Percentiles rank a stretch among this genome's conserved stretches.
These are phyloP conservation scores for Skeletonema menzelii DNA, from an alignment of 108 stramenopile species.

Conservation along the genomic window DNA sequence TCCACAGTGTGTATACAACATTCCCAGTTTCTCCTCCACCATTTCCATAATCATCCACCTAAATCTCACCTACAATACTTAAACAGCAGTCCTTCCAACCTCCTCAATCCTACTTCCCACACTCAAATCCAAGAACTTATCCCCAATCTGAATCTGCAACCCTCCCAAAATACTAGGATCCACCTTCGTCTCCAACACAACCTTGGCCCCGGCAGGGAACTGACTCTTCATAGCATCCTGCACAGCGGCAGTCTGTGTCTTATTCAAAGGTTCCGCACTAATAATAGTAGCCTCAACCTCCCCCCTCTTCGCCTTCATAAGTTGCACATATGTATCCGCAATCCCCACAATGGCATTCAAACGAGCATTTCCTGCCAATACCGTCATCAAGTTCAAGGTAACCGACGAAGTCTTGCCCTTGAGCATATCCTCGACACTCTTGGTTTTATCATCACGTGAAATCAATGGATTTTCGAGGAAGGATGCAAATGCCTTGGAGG, in stretches of 20 bases:
- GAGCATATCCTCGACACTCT: slow-evolving; percentile 59
- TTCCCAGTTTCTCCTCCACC: background rate
- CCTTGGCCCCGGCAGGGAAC: slow-evolving; percentile 73
- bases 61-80: too few species aligned
- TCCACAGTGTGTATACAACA: background rate
- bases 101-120: slow-evolving; percentile 90
- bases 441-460: slow-evolving; percentile 74
- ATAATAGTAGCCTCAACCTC: slow-evolving; percentile 96
- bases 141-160: slow-evolving; percentile 96
- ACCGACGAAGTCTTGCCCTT: slow-evolving; percentile 65
- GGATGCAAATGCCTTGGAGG: slow-evolving; percentile 58
- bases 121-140: slow-evolving; percentile 96
- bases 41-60: background rate
- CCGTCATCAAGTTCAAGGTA: slow-evolving; percentile 89
- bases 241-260: slow-evolving; percentile 69
- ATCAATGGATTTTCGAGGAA: slow-evolving; percentile 93
- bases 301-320: slow-evolving; percentile 96
- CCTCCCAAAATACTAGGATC: slow-evolving; percentile 93
- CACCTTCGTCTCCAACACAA: slow-evolving; percentile 78
- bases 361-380: slow-evolving; percentile 94
- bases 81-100: slow-evolving; percentile 72
- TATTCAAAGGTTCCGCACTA: slow-evolving; percentile 72
- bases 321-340: slow-evolving; percentile 62
- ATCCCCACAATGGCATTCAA: slow-evolving; percentile 79
- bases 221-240: slow-evolving; percentile 83